Evolutionary conservation across 192 early-diverging fungal genomes (phyloP).

Genomic region (Physocladia obscura): DNA sequence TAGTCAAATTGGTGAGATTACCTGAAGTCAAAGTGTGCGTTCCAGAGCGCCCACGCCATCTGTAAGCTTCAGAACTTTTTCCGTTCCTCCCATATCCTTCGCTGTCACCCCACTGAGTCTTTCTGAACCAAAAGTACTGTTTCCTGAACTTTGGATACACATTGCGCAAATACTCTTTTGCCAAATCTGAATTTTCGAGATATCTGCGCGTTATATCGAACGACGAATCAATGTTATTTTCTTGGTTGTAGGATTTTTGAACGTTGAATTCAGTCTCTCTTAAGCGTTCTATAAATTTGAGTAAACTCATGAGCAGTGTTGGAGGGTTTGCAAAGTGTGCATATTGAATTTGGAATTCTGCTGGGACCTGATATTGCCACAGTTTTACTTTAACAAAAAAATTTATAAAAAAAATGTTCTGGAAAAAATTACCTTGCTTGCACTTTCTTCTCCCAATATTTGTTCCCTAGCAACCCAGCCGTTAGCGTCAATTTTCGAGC

Average conservation of each 20-base stretch:
- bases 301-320: constrained; percentile 72
- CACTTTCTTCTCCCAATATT: constrained; percentile 89
- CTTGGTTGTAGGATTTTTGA: not conserved
- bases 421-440: constrained; percentile 67
- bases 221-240: not conserved
- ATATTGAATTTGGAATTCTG: constrained; percentile 90
- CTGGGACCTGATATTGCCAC: constrained; percentile 52
- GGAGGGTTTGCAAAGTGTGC: constrained; percentile 93
- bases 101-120: constrained; percentile 72
- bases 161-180: constrained; percentile 34
- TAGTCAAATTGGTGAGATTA: constrained; percentile 32
- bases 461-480: constrained; percentile 96
- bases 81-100: constrained; percentile 48
- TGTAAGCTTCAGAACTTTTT: constrained; percentile 66
- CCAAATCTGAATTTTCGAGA: constrained; percentile 44
- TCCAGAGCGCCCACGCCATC: constrained; percentile 85
- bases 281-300: constrained; percentile 62
- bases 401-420: not conserved
- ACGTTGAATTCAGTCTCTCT: not conserved
- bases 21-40: constrained; percentile 85
- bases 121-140: constrained; percentile 79
- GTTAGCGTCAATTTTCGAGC: constrained; percentile 66
- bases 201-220: constrained; percentile 28
- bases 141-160: constrained; percentile 65
- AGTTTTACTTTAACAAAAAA: not conserved